Percentiles rank a stretch among this genome's conserved stretches.
Conservation (phyloP, 169 alveolate species). For the Blepharisma undulans region DNA sequence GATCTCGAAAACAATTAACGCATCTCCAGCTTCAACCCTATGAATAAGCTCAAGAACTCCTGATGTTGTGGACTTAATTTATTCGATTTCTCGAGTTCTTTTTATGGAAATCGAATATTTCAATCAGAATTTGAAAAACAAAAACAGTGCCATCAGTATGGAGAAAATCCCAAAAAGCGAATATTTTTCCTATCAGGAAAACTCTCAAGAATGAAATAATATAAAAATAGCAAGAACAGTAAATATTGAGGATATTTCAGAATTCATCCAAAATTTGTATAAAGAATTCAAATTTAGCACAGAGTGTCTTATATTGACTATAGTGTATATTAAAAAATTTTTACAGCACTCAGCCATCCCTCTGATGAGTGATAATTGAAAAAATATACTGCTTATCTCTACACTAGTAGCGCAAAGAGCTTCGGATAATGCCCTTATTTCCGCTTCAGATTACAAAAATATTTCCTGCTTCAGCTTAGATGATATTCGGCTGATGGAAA, state of each 20-base stretch:
- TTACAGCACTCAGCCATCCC: not conserved
- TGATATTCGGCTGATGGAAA: not conserved
- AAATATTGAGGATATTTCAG: not conserved
- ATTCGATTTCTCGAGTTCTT: not conserved
- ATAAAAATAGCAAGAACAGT: not conserved
- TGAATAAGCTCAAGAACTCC: not conserved
- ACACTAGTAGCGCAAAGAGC: not conserved
- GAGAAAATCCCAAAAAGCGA: not conserved
- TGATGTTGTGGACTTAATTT: not conserved
- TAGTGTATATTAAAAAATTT: not conserved
- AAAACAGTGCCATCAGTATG: not conserved
- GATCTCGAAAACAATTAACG: not conserved
- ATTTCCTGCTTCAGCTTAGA: not conserved
- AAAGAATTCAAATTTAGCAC: not conserved
- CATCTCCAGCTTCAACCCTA: not conserved
- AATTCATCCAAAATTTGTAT: not conserved
- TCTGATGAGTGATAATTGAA: not conserved
- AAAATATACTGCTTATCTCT: not conserved
- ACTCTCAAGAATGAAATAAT: not conserved
- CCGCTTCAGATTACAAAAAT: not conserved
- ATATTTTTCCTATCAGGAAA: not conserved
- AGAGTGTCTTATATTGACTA: not conserved
- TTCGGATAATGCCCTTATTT: not conserved
- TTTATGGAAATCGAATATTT: not conserved
- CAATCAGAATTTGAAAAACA: not conserved